Evolutionary conservation across 1,139 yeast genomes (phyloP).

Genomic region (Debaryomycetaceae sp.): DNA sequence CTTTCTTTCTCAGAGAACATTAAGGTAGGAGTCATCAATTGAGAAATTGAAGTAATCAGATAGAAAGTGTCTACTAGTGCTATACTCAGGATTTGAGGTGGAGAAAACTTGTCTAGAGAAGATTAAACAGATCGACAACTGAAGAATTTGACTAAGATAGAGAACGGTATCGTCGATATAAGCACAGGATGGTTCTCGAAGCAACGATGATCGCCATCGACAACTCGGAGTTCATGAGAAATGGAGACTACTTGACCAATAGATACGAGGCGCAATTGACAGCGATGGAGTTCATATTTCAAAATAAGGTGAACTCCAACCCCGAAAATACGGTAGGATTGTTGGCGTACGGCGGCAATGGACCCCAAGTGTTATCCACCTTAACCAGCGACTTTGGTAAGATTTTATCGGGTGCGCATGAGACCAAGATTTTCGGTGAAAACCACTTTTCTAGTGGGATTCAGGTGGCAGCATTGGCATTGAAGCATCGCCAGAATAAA

Average conservation of each 20-base stretch:
- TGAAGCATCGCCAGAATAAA: conserved; percentile 93
- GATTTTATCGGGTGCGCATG: conserved; percentile 83
- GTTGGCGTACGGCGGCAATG: conserved; percentile 82
- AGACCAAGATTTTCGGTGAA: conserved; percentile 68
- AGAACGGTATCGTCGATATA: background rate
- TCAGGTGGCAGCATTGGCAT: conserved; percentile 95
- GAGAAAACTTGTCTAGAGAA: background rate
- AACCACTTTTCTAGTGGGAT: conserved; percentile 77
- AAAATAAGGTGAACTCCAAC: conserved; percentile 79
- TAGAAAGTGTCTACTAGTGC: background rate
- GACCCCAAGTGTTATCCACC: conserved; percentile 82
- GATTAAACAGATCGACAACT: background rate
- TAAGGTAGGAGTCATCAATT: background rate
- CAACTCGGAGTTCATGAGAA: conserved; percentile 93
- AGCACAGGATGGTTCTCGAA: conserved; percentile 71
- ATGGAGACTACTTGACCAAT: conserved; percentile 89
- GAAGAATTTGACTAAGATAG: background rate
- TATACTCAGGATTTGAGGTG: background rate
- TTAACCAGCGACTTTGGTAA: conserved; percentile 87
- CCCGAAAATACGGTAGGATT: conserved; percentile 95
- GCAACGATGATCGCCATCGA: conserved; percentile 95
- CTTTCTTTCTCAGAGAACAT: background rate
- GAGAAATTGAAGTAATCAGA: background rate
- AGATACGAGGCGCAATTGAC: conserved; percentile 93
- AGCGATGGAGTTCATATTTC: conserved; percentile 86